A percentile compares a stretch with the other conserved stretches of the same genome.
phyloP scores from a whole-genome alignment of 2,329 filamentous ascomycete species.

The Penicillium sp. region DNA sequence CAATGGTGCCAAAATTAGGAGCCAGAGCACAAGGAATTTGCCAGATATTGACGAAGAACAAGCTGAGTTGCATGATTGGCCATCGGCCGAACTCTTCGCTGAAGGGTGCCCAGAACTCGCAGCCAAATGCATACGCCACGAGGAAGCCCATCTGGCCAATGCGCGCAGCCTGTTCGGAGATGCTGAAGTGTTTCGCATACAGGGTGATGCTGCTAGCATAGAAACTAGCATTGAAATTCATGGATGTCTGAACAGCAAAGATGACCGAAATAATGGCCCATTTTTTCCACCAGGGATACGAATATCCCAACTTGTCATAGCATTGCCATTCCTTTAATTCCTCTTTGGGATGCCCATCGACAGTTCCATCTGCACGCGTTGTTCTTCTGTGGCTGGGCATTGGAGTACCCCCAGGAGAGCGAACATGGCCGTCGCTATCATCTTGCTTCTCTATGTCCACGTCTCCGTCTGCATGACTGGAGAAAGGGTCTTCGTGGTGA shows the following conservation, averaged over 20 bases:
- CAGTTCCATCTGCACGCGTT: constrained; percentile 10
- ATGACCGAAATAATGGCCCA: constrained; percentile 68
- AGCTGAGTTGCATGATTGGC: constrained; percentile 69
- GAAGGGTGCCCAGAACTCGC: constrained; percentile 85
- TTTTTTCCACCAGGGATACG: constrained; percentile 63
- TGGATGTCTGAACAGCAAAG: constrained; percentile 69
- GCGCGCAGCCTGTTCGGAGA: constrained; percentile 66
- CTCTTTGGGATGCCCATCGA: constrained; percentile 21
- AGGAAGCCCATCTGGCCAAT: constrained; percentile 75
- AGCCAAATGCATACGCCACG: constrained; percentile 76
- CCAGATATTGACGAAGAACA: constrained; percentile 75
- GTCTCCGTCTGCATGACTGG: constrained; percentile 13
- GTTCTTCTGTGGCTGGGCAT: constrained; percentile 11
- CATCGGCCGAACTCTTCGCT: constrained; percentile 77
- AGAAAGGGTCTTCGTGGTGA: constrained; percentile 1
- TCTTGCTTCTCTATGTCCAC: constrained; percentile 24
- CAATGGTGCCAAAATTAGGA: constrained; percentile 66
- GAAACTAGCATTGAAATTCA: constrained; percentile 75
- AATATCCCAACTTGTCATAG: constrained; percentile 64
- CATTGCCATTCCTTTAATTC: constrained; percentile 57
- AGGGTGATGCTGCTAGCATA: constrained; percentile 66
- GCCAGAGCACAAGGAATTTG: constrained; percentile 70
- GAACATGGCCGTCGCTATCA: constrained; percentile 6
- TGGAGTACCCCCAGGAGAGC: constrained; percentile 15
- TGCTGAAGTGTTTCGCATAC: constrained; percentile 63